Evolutionary conservation across 306 rosid genomes (phyloP), one percentile per base, ranked within the genome.

Genomic region (Ceratonia siliqua): DNA sequence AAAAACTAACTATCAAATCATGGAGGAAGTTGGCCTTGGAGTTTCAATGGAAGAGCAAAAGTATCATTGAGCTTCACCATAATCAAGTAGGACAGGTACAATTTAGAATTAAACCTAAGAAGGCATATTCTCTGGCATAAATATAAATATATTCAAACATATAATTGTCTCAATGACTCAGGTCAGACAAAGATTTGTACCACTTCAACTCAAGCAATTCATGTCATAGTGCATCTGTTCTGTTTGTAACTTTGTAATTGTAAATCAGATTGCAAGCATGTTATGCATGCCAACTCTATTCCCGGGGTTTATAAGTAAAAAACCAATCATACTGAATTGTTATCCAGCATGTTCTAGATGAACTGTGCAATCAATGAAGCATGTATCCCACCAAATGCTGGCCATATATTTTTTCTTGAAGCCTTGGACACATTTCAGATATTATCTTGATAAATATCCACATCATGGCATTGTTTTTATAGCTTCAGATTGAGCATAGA

Each of bases 301-400:
- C 49, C 8, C 27, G 27, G 14, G 9, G 8, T 66, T 41, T 15
- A 14, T 8, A 5, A 43, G 22, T 7, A 8, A 45, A 15, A 17
- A 15, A 22, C 20, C 52, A 66, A 66, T 8, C 38, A 15, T 8
- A 15, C 2, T 2, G 13, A 15, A 61, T 32, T 17, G 17, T 9
- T 39, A 59, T 67, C 63, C 43, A 30, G 41, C 66, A 58, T 18
- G 43, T 39, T 17, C 10, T 71, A 12, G 33, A 69, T 61, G 33
- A 79, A 79, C 62, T 14, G 32, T 41, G 73, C 67, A 62, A 56
- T 32, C 73, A 71, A 53, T 33, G 21, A 70, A 62, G 42, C 14
- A 50, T 33, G 17, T 57, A 63, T 62, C 68, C 24, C 9, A 55
- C n/a, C 9, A 63, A 54, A 32, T 32, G 38, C 49, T 15, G 20